Base-by-base conservation (phyloP, 192 early-diverging fungal species). In the Glomus cerebriforme region DNA sequence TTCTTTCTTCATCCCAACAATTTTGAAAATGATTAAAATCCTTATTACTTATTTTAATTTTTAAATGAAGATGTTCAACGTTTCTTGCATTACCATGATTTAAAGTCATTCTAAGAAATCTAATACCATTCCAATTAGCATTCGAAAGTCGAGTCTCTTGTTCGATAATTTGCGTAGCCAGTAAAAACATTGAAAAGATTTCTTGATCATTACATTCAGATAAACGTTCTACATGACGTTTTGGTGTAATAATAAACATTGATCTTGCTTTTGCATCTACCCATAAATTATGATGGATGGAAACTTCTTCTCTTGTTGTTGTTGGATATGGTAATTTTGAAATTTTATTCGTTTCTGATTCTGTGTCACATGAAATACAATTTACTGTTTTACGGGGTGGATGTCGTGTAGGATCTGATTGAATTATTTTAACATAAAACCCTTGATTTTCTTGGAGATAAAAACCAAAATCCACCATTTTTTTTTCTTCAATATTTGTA, bases 51-150 rank as follows among this genome's bases (percentile, higher is more conserved):
- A 80, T 5, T 47, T 37, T 64, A 15, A 80, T 59, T 75, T 80
- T 80, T 22, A 80, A 45, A 77, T 80, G 79, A 35, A 80, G 37
- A 73, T 80, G 79, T 47, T 59, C 79, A 45, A 80, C 1, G 19
- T 80, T 80, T 54, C 79, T 35, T 35, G 79, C 77, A 62, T 80
- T 80, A 13, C 79, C 79, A 77, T 80, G 79, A 80, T 80, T 80
- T 37, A 80, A 75, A 27, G 73, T 80, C 79, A 80, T 80, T 29
- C 29, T 29, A 47, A 35, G 8, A 32, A 74, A 80, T 27, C 31
- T 31, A 22, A 75, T 8, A 59, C 10, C 26, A 7, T 62, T 29
- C 73, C 73, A 64, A 2, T 19, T 49, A 7, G 47, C 74, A 5
- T 73, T 73, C 15, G 74, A 67, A 32, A 64, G 6, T 59, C 19